Evolutionary conservation across 139 green algal species (phyloP), one percentile per base, ranked within the genome.

Genomic region (Pedinophyceae sp.): DNA sequence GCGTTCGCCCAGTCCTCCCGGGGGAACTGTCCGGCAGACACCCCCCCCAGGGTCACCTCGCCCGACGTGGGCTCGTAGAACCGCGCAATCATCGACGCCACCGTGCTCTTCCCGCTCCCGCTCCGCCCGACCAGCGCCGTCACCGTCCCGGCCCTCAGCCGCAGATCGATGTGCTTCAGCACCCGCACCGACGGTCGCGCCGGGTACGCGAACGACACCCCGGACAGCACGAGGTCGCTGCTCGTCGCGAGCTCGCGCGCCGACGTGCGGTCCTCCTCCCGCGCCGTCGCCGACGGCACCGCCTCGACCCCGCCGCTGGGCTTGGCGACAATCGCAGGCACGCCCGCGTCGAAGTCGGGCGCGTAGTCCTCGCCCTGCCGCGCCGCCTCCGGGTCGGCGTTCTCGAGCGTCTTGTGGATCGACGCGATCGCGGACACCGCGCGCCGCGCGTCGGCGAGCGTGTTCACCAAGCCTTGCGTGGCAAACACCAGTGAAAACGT

Each of bases 401-500:
- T 58, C 17, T 64, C 59, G 40, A 88, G 52, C 27, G 77, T 45
- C 17, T 62, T 53, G 1, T 68, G 79, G 34, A 88, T 64, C 51
- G 73, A 27, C 40, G 28, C 1, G 6, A 27, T 20, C 24, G 15
- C 22, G 48, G 25, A 34, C 3, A 61, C 59, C 20, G 75, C 74
- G 27, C 55, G 34, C 25, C 78, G 70, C 34, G 76, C 57, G 52
- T 94, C 85, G 2, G 73, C 75, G 34, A 86, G 69, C 27, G 77
- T 87, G 70, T 86, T 82, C 30, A 86, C 72, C 4, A 70, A 55
- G 20, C 85, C 84, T 72, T 77, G 84, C 0, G 80, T 87, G 24
- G 84, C 85, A 60, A 92, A 95, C 27, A 86, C 75, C 10, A 93
- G 65, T 17, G 57, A 75, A 59, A 90, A 95, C 27, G 84, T 93